phyloP scores from a whole-genome alignment of 2,329 filamentous ascomycete genomes.

The Penicillium crustosum region DNA sequence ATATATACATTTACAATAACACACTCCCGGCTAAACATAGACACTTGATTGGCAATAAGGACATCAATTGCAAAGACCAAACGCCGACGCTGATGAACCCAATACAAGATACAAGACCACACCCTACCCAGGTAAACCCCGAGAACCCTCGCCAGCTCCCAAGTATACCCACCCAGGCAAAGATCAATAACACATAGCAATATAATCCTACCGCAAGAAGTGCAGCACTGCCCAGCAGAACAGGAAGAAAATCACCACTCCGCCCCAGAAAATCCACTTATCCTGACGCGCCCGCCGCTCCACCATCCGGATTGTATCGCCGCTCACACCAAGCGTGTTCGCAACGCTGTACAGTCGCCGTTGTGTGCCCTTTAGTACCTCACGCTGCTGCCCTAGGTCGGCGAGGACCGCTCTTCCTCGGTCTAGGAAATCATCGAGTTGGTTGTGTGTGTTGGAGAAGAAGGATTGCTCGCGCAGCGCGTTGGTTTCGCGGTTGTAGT shows the following conservation, averaged over 20 bases:
- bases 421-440: conserved; percentile 91
- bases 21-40: not conserved
- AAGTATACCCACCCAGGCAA: not conserved
- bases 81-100: conserved; percentile 35
- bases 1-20: conserved; percentile 10
- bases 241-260: conserved; percentile 79
- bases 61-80: conserved; percentile 14
- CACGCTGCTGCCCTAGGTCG: conserved; percentile 83
- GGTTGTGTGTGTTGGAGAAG: conserved; percentile 75
- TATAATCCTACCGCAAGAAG: conserved; percentile 64
- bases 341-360: conserved; percentile 86
- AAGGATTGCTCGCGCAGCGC: conserved; percentile 88
- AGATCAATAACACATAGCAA: not conserved
- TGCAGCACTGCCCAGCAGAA: conserved; percentile 93
- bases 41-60: conserved; percentile 2
- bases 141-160: not conserved
- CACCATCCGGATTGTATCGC: conserved; percentile 96
- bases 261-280: conserved; percentile 95
- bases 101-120: conserved; percentile 17
- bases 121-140: conserved; percentile 2
- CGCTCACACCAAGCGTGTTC: conserved; percentile 88
- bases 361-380: conserved; percentile 94
- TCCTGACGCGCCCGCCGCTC: conserved; percentile 89
- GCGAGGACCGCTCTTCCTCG: conserved; percentile 85
- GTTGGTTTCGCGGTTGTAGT: conserved; percentile 73